Percentiles rank a stretch among this genome's conserved stretches.
Evolutionary conservation across 2,329 filamentous ascomycete species (phyloP).

Genomic region (Colletotrichum tropicicola): DNA sequence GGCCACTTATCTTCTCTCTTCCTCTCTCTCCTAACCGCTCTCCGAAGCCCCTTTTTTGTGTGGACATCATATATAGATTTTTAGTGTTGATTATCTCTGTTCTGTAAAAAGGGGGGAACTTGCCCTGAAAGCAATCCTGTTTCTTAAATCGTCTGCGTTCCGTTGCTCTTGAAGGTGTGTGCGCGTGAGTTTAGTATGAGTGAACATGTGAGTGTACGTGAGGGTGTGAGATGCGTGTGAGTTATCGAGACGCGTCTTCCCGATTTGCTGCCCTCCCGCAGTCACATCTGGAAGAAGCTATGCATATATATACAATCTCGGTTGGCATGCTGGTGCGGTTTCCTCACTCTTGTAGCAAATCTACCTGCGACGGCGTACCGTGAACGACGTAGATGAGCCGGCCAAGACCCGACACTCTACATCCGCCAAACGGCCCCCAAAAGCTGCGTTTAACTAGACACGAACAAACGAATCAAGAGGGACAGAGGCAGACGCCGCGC

Average conservation of each 20-base stretch:
- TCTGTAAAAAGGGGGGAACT: slow-evolving; percentile 14
- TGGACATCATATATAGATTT: slow-evolving; percentile 28
- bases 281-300: neutral
- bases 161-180: neutral
- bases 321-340: neutral
- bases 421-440: neutral
- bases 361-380: neutral
- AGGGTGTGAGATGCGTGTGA: neutral
- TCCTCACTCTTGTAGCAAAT: neutral
- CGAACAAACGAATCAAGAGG: neutral
- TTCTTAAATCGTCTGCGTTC: neutral
- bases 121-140: slow-evolving; percentile 17
- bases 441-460: neutral
- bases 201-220: neutral
- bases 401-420: slow-evolving; percentile 4
- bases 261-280: neutral
- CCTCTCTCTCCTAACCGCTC: neutral
- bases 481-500: neutral
- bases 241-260: neutral
- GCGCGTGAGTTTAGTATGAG: neutral
- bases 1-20: slow-evolving; percentile 4
- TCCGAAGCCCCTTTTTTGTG: slow-evolving; percentile 1
- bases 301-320: slow-evolving; percentile 27
- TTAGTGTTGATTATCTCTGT: slow-evolving; percentile 28
- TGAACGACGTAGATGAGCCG: neutral